These are phyloP conservation scores for Plasmopara halstedii DNA, from an alignment of 352 stramenopile species.

Conservation along the genomic window DNA sequence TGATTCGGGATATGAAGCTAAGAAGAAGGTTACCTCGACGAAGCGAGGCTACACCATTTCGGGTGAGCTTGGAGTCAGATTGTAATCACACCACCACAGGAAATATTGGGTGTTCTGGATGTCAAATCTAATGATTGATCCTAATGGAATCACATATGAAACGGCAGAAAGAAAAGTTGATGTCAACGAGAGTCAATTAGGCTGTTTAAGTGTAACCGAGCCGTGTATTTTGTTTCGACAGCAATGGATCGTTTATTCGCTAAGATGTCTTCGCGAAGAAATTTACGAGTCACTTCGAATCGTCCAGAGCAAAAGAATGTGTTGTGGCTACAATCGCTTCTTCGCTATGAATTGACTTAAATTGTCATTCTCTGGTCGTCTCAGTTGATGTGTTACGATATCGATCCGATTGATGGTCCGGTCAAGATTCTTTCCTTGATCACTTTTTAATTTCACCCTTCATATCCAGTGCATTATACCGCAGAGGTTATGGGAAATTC, in stretches of 20 bases:
- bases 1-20: constrained; percentile 50
- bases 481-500: constrained; percentile 9
- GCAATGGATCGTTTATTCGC: constrained; percentile 63
- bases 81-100: too few species aligned
- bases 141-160: background rate
- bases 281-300: constrained; percentile 80
- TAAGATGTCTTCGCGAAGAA: constrained; percentile 45
- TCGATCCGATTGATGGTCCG: background rate
- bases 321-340: constrained; percentile 52
- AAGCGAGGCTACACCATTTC: constrained; percentile 63
- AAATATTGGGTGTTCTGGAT: background rate
- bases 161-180: background rate
- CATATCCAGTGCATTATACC: background rate
- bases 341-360: constrained; percentile 6
- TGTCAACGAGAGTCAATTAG: constrained; percentile 36
- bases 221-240: constrained; percentile 56
- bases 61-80: constrained; percentile 61
- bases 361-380: background rate
- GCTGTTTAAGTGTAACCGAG: constrained; percentile 64
- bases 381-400: background rate
- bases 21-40: constrained; percentile 68
- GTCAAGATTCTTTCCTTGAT: too few species aligned
- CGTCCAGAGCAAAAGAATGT: constrained; percentile 70
- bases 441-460: too few species aligned
- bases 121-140: background rate